Evolutionary conservation across 495 filamentous ascomycete species (phyloP), one percentile per base, ranked within the genome.

Genomic region (Annulohypoxylon moriforme): DNA sequence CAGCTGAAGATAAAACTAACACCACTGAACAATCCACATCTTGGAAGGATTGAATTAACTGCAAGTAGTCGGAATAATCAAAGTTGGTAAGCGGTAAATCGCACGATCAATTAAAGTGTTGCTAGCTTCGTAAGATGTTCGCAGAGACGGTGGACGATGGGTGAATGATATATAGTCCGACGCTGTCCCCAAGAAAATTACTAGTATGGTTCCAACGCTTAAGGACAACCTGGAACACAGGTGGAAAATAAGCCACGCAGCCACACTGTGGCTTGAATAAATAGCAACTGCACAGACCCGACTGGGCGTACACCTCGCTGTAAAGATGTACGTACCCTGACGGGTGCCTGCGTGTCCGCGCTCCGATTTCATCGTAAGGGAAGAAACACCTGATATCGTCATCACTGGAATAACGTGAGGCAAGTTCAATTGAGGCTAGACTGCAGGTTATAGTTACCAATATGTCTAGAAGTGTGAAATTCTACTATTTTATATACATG

Each of bases 1-100:
- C n/a, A 60, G 68, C 27, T n/a, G 42, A 22, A 36, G 31, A 34
- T 64, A 60, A 58, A 65, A 85, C 92, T 80, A 92, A 96, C 93
- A 97, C 94, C 95, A 98, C 88, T 93, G 93, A 72, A 97, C 79
- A 78, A 98, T 91, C 94, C 93, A 97, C 95, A 98, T 97, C 67
- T 78, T 88, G 85, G 71, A 69, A 31, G 72, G 31, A 49, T 16
- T 52, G 14, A 44, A 14, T 27, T 27, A 20, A 20, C 18, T 27
- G 24, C 6, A 22, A 33, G 46, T 42, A 63, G 34, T 44, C 57
- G 57, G 71, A 27, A 65, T 71, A 62, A 40, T 62, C 67, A 50
- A 71, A 38, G 34, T 75, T 76, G 40, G 52, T 60, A 63, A 68
- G 64, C 38, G 60, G 49, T 56, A 53, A 42, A 27, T 25, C 50